Evolutionary conservation across 148 eudicot genomes (phyloP).

Genomic region (Silene uniflora): DNA sequence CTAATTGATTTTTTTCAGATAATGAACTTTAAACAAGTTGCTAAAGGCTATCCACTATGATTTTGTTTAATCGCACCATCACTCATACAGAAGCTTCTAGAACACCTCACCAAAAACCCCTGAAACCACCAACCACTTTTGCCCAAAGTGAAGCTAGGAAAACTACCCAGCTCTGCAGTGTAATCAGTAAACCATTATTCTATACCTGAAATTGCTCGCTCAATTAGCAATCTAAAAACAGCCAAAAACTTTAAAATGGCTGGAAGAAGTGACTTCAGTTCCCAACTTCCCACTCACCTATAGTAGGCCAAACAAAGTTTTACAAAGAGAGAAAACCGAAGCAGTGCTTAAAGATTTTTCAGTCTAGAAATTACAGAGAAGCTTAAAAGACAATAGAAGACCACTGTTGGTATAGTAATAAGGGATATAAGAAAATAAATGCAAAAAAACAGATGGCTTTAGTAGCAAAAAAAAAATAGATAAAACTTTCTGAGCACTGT

Average conservation of each 20-base stretch:
- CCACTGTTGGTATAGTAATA: not conserved
- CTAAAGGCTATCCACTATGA: too few relatives aligned
- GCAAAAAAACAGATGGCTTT: not conserved
- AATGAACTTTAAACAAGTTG: too few relatives aligned
- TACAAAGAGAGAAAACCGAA: not conserved
- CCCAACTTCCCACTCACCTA: not conserved
- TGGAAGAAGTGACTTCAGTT: not conserved
- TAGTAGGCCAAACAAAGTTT: constrained; percentile 11
- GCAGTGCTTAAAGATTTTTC: not conserved
- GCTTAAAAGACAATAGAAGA: not conserved
- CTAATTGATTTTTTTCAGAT: too few relatives aligned
- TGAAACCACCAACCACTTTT: not conserved
- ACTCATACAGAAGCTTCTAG: not conserved
- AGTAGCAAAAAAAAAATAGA: not conserved
- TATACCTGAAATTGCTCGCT: not conserved
- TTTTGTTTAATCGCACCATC: too few relatives aligned
- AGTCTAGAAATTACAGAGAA: not conserved
- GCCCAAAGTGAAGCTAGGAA: not conserved
- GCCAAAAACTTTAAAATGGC: not conserved
- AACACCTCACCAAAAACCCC: not conserved
- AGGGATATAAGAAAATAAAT: not conserved
- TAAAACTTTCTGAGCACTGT: not conserved
- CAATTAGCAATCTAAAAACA: not conserved
- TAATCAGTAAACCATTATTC: not conserved
- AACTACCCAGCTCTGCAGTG: not conserved